These are phyloP conservation scores for Zymoseptoria ardabiliae DNA, from an alignment of 2,329 filamentous ascomycete species.

Conservation along the genomic window DNA sequence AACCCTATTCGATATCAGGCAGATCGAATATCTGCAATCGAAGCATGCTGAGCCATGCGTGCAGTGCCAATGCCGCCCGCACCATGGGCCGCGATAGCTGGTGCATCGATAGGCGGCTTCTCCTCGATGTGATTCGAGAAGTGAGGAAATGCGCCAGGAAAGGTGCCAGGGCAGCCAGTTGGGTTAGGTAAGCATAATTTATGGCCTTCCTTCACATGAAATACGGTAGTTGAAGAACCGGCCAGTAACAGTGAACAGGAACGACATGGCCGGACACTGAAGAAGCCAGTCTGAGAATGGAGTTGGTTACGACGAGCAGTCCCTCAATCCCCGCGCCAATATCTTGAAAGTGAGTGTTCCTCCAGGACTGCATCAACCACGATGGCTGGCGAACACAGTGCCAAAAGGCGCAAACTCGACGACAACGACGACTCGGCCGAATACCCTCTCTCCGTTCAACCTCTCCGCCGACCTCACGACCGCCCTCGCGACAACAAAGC, in stretches of 20 bases:
- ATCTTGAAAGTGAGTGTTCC: conserved; percentile 3
- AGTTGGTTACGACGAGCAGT: neutral
- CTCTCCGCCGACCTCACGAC: conserved; percentile 43
- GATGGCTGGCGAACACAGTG: conserved; percentile 16
- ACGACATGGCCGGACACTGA: neutral
- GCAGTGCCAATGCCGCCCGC: neutral
- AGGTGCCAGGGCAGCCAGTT: neutral
- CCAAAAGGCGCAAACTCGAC: conserved; percentile 17
- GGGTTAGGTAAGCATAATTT: neutral
- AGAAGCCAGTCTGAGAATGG: neutral
- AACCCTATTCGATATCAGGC: too few species aligned
- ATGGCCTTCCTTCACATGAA: neutral
- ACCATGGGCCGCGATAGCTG: neutral
- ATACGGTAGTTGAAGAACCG: neutral
- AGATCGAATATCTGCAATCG: too few species aligned
- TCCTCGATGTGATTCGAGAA: neutral
- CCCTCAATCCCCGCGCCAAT: neutral
- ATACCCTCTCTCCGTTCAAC: conserved; percentile 36
- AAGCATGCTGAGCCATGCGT: neutral
- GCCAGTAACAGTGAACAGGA: too few species aligned
- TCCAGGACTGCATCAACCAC: conserved; percentile 1
- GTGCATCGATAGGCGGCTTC: neutral
- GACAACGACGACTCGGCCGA: conserved; percentile 45
- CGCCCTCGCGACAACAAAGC: conserved; percentile 31
- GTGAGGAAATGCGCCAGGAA: neutral